phyloP scores from a whole-genome alignment of 164 flowering plant genomes.

The Warburgia ugandensis region DNA sequence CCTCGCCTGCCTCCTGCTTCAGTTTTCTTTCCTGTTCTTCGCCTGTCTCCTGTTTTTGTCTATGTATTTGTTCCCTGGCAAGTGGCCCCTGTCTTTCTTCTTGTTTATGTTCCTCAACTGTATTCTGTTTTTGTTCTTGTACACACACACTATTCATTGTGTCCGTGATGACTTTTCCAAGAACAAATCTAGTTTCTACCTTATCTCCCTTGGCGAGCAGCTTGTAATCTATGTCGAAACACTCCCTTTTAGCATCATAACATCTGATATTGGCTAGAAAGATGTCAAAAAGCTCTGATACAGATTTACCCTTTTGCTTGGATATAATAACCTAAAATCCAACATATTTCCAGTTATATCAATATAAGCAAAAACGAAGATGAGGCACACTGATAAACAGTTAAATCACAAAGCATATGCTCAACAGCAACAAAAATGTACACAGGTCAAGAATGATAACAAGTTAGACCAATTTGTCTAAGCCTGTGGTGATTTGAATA shows the following conservation, averaged over 20 bases:
- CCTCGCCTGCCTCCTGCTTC: neutral
- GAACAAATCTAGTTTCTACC: conserved; percentile 51
- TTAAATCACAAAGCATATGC: neutral
- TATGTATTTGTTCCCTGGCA: no score
- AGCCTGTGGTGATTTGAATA: no score
- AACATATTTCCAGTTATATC: neutral
- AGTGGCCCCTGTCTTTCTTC: no score
- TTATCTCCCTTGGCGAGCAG: conserved; percentile 44
- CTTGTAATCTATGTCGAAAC: conserved; percentile 30
- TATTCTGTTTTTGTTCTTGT: conserved; percentile 4
- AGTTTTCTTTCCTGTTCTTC: neutral
- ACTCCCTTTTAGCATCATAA: conserved; percentile 14
- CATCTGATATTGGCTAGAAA: conserved; percentile 26
- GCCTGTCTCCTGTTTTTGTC: neutral
- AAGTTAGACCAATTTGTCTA: no score
- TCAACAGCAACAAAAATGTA: neutral
- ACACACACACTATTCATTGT: conserved; percentile 36
- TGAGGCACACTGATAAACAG: neutral
- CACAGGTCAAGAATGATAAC: no score
- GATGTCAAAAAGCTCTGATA: conserved; percentile 34
- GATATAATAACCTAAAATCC: conserved; percentile 53
- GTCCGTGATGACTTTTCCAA: conserved; percentile 69
- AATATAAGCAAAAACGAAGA: neutral
- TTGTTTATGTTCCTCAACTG: neutral
- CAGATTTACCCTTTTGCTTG: conserved; percentile 23